Conservation (phyloP, 2,329 filamentous ascomycete genomes). For the Colletotrichum aenigma region DNA sequence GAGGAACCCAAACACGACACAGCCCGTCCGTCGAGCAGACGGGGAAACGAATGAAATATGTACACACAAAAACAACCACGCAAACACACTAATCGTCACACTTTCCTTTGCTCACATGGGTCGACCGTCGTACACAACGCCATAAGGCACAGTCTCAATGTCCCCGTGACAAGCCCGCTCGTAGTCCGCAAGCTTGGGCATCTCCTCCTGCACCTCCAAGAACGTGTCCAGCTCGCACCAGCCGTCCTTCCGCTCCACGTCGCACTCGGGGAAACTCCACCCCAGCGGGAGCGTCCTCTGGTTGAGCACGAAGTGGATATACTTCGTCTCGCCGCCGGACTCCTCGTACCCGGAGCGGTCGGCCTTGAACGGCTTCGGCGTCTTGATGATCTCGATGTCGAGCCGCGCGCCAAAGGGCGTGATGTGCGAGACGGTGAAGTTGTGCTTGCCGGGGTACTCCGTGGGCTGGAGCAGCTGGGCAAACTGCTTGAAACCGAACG, state of each 20-base stretch:
- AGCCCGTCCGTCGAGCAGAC: background rate
- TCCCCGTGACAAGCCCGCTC: conserved; percentile 71
- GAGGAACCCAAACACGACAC: background rate
- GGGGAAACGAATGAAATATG: background rate
- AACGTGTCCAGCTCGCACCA: conserved; percentile 79
- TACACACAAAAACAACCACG: background rate
- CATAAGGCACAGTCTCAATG: conserved; percentile 34
- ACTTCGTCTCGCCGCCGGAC: conserved; percentile 62
- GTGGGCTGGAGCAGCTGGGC: conserved; percentile 59
- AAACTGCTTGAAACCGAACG: conserved; percentile 76
- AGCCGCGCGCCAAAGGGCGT: conserved; percentile 75
- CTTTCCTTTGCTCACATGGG: conserved; percentile 26
- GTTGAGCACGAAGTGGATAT: conserved; percentile 77
- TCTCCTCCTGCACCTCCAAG: conserved; percentile 63
- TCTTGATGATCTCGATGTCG: conserved; percentile 75
- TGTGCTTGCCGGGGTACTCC: conserved; percentile 59
- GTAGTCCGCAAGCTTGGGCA: conserved; percentile 63
- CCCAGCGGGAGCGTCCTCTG: conserved; percentile 76
- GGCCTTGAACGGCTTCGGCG: conserved; percentile 65
- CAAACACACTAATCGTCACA: background rate
- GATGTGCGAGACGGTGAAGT: conserved; percentile 69
- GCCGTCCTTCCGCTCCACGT: conserved; percentile 66
- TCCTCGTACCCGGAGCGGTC: conserved; percentile 57
- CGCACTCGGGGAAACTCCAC: conserved; percentile 68
- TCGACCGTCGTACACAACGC: conserved; percentile 41